A percentile compares a stretch with the other conserved stretches of the same genome.
These are phyloP conservation scores for Cadophora malorum DNA, from an alignment of 2,329 filamentous ascomycete species.

Conservation along the genomic window DNA sequence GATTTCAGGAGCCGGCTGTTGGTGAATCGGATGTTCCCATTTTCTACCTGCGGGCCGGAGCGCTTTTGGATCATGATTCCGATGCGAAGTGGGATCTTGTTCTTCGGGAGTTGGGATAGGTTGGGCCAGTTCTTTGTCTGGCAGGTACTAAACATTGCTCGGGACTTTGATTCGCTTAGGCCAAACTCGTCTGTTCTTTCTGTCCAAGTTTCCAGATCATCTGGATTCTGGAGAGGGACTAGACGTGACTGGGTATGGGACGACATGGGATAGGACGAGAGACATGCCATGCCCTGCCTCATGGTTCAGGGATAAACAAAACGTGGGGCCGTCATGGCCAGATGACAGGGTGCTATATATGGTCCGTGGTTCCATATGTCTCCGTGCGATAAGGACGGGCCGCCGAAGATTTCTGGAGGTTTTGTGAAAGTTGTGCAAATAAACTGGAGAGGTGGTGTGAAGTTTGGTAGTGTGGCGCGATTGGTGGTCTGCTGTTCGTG, in stretches of 20 bases:
- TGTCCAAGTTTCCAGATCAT: constrained; percentile 1
- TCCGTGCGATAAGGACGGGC: constrained; percentile 2
- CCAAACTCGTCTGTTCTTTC: constrained; percentile 3
- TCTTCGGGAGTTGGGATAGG: background rate
- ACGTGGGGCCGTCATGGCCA: constrained; percentile 3
- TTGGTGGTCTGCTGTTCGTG: constrained; percentile 2
- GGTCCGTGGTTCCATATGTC: background rate
- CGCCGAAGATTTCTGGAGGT: background rate
- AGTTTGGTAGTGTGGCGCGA: constrained; percentile 10
- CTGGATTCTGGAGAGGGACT: background rate
- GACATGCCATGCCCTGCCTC: background rate
- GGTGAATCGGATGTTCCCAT: background rate
- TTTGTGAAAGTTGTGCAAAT: constrained; percentile 15
- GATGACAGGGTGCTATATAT: background rate
- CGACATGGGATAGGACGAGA: background rate
- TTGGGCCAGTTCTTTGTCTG: background rate
- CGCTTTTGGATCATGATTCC: constrained; percentile 8
- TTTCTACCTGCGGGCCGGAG: constrained; percentile 8
- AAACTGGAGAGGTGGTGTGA: background rate
- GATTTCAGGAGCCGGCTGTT: background rate
- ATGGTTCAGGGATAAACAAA: constrained; percentile 9
- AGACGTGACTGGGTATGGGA: background rate
- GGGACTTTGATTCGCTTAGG: background rate
- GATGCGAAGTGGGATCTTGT: constrained; percentile 9
- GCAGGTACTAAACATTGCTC: background rate